Evolutionary conservation across 371 early-diverging fungal species (phyloP).

Genomic region (Mortierella sp.): DNA sequence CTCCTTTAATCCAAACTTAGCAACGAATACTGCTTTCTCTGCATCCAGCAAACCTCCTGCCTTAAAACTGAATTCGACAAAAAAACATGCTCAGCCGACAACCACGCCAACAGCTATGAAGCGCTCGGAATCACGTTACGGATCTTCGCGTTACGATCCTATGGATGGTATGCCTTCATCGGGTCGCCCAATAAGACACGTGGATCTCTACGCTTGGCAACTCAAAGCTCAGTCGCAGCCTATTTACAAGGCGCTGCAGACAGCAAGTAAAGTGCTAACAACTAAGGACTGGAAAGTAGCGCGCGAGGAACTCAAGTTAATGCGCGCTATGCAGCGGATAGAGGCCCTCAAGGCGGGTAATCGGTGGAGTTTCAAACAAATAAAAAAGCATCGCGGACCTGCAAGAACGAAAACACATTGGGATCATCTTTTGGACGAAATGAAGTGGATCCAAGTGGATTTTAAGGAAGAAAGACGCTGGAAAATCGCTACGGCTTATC

Average conservation of each 20-base stretch:
- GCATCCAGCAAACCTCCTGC: slow-evolving; percentile 13
- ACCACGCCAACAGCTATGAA: slow-evolving; percentile 49
- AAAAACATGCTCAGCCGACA: slow-evolving; percentile 43
- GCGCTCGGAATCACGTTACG: slow-evolving; percentile 45
- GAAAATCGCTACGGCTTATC: slow-evolving; percentile 84
- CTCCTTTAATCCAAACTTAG: neutral
- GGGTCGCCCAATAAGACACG: slow-evolving; percentile 34
- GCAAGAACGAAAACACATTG: slow-evolving; percentile 87
- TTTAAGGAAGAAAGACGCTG: slow-evolving; percentile 89
- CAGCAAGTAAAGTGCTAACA: slow-evolving; percentile 79
- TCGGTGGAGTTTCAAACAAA: slow-evolving; percentile 87
- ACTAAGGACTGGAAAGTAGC: slow-evolving; percentile 92
- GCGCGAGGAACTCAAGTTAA: slow-evolving; percentile 84
- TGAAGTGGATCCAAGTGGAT: slow-evolving; percentile 91
- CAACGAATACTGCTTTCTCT: neutral
- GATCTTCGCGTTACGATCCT: slow-evolving; percentile 31
- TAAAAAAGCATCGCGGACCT: slow-evolving; percentile 77
- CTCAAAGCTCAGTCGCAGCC: slow-evolving; percentile 79
- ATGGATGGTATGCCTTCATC: slow-evolving; percentile 36
- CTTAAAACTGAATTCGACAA: slow-evolving; percentile 28
- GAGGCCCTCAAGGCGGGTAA: slow-evolving; percentile 84
- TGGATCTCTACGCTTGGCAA: slow-evolving; percentile 82
- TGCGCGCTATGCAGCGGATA: slow-evolving; percentile 80
- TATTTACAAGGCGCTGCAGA: slow-evolving; percentile 73
- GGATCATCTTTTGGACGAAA: slow-evolving; percentile 91